A percentile compares a stretch with the other conserved stretches of the same genome.
phyloP scores from a whole-genome alignment of 495 filamentous ascomycete species.

The Peziza echinospora region DNA sequence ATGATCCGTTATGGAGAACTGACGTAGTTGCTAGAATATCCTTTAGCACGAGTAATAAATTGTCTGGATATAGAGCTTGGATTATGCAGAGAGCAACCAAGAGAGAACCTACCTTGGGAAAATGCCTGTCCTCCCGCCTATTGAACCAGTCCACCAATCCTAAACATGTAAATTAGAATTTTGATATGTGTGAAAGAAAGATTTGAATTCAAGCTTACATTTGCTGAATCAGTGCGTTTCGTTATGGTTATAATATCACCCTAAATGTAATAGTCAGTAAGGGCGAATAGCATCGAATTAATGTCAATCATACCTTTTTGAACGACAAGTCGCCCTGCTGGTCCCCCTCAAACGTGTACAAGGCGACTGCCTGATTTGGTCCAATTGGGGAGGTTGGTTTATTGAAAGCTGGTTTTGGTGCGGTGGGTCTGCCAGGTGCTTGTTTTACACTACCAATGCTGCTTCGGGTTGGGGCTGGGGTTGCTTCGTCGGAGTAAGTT shows the following conservation, averaged over 20 bases:
- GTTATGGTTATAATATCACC: conserved; percentile 92
- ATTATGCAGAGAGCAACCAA: no score
- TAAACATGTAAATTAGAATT: conserved; percentile 6
- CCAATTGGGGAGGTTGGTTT: conserved; percentile 40
- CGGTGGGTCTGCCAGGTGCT: conserved; percentile 46
- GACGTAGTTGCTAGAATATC: no score
- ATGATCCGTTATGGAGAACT: no score
- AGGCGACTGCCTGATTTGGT: conserved; percentile 65
- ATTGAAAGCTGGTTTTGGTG: conserved; percentile 68
- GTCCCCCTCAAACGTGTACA: conserved; percentile 84
- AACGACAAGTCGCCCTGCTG: conserved; percentile 62
- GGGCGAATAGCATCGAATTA: conserved; percentile 11
- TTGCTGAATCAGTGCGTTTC: conserved; percentile 59
- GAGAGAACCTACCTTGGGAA: conserved; percentile 17
- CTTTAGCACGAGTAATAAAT: no score
- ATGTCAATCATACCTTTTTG: background rate
- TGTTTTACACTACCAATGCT: background rate
- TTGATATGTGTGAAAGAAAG: background rate
- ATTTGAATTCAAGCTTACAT: conserved; percentile 6
- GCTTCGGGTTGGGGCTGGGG: background rate
- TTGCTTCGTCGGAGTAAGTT: conserved; percentile 11
- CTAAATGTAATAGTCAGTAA: conserved; percentile 49
- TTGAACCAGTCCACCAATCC: conserved; percentile 20
- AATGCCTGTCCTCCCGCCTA: conserved; percentile 17
- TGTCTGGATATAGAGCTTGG: no score